Percentiles rank a stretch among this genome's conserved stretches.
Conservation (phyloP, 768 basidiomycete genomes). For the Phallus indusiatus region DNA sequence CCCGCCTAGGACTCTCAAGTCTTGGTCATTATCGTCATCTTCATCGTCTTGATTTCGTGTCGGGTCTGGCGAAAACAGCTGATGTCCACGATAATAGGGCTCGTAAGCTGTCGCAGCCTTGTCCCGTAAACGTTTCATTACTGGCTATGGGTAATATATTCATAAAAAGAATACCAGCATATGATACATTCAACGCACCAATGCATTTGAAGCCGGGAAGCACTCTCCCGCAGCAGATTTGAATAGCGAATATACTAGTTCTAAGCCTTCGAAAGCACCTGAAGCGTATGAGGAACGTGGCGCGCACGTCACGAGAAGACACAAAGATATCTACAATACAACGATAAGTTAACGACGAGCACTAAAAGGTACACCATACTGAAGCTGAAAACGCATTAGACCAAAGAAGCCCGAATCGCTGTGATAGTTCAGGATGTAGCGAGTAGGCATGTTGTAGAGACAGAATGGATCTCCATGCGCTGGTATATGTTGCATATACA, state of each 20-base stretch:
- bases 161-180: neutral
- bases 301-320: constrained; percentile 41
- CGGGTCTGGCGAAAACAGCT: neutral
- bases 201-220: constrained; percentile 34
- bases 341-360: neutral
- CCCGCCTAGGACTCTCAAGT: neutral
- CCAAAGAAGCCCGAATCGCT: constrained; percentile 48
- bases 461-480: constrained; percentile 56
- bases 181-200: constrained; percentile 24
- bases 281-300: constrained; percentile 39
- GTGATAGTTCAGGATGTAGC: constrained; percentile 30
- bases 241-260: constrained; percentile 35
- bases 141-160: neutral
- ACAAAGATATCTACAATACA: constrained; percentile 44
- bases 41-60: neutral
- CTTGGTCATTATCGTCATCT: neutral
- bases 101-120: neutral
- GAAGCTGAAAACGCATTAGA: constrained; percentile 56
- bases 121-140: neutral
- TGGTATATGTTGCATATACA: constrained; percentile 62
- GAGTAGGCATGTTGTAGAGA: constrained; percentile 36
- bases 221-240: constrained; percentile 36
- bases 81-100: neutral
- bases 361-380: constrained; percentile 28
- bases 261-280: constrained; percentile 39